Evolutionary conservation across 805 yeast species (phyloP).

Genomic region (Clavispora phyllophila): DNA sequence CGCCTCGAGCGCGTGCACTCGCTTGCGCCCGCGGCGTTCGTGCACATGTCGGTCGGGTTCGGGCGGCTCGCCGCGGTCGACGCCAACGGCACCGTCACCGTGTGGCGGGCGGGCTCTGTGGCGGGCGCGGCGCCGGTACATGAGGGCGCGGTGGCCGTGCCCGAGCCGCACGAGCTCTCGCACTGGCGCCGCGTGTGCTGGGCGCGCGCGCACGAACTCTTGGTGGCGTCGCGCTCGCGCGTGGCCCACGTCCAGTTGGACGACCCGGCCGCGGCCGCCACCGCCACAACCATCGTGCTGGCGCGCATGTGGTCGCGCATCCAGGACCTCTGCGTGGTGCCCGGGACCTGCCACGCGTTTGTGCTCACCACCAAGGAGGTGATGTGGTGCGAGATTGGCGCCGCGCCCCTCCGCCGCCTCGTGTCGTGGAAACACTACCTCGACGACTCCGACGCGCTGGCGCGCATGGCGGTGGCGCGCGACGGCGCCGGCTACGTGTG

Average conservation of each 20-base stretch:
- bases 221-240: slow-evolving; percentile 8
- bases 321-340: slow-evolving; percentile 8
- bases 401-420: slow-evolving; percentile 35
- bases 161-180: neutral
- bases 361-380: slow-evolving; percentile 66
- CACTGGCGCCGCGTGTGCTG: slow-evolving; percentile 1
- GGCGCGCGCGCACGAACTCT: slow-evolving; percentile 7
- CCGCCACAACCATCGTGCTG: slow-evolving; percentile 3
- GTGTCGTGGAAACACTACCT: slow-evolving; percentile 74
- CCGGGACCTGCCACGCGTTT: slow-evolving; percentile 33
- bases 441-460: slow-evolving; percentile 49
- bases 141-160: neutral
- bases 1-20: neutral
- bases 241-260: neutral
- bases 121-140: neutral
- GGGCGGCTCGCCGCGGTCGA: neutral
- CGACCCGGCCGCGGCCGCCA: neutral
- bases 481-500: slow-evolving; percentile 10
- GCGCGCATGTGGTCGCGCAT: slow-evolving; percentile 13
- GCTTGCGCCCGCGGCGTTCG: neutral
- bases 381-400: slow-evolving; percentile 40
- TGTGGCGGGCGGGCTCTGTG: neutral
- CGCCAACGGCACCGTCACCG: neutral
- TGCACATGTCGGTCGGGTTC: neutral
- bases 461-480: slow-evolving; percentile 29